Evolutionary conservation across 306 rosid genomes (phyloP), one percentile per base, ranked within the genome.

Genomic region (Sophora flavescens): DNA sequence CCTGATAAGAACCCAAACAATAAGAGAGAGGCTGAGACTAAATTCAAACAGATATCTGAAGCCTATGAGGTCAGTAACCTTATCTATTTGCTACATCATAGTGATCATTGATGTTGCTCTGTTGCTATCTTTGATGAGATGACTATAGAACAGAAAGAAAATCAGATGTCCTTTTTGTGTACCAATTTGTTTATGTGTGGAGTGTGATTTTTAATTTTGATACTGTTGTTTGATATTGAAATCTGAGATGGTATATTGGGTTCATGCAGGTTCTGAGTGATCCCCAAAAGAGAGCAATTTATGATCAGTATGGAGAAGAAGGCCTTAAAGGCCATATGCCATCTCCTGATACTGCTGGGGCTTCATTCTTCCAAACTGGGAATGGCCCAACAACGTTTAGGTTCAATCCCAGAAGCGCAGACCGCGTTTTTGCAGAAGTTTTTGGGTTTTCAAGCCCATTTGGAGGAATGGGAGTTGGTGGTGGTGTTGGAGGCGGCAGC

Each of bases 251-350:
- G 42, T 65, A 38, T 42, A 15, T 75, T 67, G 71, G 57, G 65
- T 59, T 63, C 3, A 8, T 65, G 76, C 52, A 93, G 98, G 98
- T 93, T 83, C 80, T 91, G 63, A 93, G 96, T 77, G 98, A 91
- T 87, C 86, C 97, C 11, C 97, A 91, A 76, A 93, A 93, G 80
- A 87, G 88, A 81, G 91, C 91, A 72, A 77, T 93, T 60, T 93
- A 93, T 81, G 98, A 91, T 84, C 96, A 86, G 50, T 93, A 91
- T 13, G 98, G 98, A 14, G 98, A 93, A 80, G 95, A 93, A 72
- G 97, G 97, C 4, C 90, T 93, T 2, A 91, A 93, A 79, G 98
- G 98, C 13, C 89, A 82, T 59, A 87, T 84, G 63, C 98, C 98
- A 45, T 89, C 96, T 0, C 91, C 93, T 0, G 92, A 80, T 81